Percentiles rank a stretch among this genome's conserved stretches.
Evolutionary conservation across 768 basidiomycete genomes (phyloP).

Genomic region (Auriculariales sp.): DNA sequence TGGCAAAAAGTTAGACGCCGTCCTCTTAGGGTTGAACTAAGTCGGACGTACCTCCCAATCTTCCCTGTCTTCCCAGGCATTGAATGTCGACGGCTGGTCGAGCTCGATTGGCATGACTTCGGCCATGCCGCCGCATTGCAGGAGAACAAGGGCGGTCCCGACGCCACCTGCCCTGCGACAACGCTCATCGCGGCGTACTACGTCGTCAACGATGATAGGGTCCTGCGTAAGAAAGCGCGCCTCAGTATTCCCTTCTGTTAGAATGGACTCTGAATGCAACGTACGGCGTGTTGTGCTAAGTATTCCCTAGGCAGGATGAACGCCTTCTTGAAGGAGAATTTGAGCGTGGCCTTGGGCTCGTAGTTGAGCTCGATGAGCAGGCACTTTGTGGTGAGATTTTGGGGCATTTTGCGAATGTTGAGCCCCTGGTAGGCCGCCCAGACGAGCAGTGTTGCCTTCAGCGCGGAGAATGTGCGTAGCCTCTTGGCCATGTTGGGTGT

Average conservation of each 20-base stretch:
- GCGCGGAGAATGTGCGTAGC: slow-evolving; percentile 69
- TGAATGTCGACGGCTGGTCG: not conserved
- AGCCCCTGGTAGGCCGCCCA: slow-evolving; percentile 83
- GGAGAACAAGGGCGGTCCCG: slow-evolving; percentile 57
- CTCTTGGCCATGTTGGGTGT: slow-evolving; percentile 1
- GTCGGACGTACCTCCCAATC: slow-evolving; percentile 1
- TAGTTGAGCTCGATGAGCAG: slow-evolving; percentile 53
- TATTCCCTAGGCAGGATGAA: slow-evolving; percentile 59
- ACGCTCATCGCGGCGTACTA: slow-evolving; percentile 66
- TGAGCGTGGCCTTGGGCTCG: slow-evolving; percentile 37
- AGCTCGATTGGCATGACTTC: slow-evolving; percentile 79
- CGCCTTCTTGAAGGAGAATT: slow-evolving; percentile 52
- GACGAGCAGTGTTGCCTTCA: slow-evolving; percentile 49
- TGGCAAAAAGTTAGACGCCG: too few species aligned
- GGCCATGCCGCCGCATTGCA: slow-evolving; percentile 61
- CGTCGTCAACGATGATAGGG: slow-evolving; percentile 60
- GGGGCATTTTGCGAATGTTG: slow-evolving; percentile 62
- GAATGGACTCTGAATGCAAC: too few species aligned
- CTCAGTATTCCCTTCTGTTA: too few species aligned
- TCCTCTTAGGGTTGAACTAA: too few species aligned
- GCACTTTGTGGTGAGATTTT: slow-evolving; percentile 65
- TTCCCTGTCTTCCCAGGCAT: not conserved
- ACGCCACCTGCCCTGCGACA: slow-evolving; percentile 64
- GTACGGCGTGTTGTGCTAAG: slow-evolving; percentile 34
- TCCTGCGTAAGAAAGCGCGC: too few species aligned